phyloP scores from a whole-genome alignment of 176 grass and related monocot species.

The Oryza coarctata region DNA sequence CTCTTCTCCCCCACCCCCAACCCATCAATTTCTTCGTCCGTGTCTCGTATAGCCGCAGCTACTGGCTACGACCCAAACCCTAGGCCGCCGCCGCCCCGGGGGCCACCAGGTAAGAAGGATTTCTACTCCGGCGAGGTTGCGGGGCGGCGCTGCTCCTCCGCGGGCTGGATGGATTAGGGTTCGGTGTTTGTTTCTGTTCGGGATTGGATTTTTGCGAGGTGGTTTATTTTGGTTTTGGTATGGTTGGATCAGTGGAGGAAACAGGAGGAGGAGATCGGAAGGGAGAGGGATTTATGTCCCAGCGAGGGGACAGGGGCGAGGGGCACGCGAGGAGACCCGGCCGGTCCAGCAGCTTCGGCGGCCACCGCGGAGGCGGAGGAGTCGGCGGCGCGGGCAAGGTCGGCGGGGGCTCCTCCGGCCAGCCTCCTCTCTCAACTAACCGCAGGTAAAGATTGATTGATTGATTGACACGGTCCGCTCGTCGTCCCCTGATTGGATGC shows the following conservation, averaged over 20 bases:
- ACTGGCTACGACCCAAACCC: slow-evolving; percentile 62
- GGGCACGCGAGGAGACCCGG: slow-evolving; percentile 74
- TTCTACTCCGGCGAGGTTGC: neutral
- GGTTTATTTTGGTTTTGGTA: neutral
- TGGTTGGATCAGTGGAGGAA: slow-evolving; percentile 44
- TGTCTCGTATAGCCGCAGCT: neutral
- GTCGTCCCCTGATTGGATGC: neutral
- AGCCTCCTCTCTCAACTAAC: slow-evolving; percentile 48
- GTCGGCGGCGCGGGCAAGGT: slow-evolving; percentile 50
- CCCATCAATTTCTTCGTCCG: slow-evolving; percentile 35
- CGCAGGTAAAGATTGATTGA: slow-evolving; percentile 50
- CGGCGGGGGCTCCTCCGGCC: slow-evolving; percentile 39
- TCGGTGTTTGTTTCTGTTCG: neutral
- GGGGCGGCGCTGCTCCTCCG: neutral
- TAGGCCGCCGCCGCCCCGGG: slow-evolving; percentile 57
- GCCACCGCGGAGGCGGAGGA: slow-evolving; percentile 66
- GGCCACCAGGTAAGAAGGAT: slow-evolving; percentile 41
- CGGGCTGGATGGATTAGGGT: neutral
- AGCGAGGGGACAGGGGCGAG: slow-evolving; percentile 74
- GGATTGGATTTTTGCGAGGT: slow-evolving; percentile 14
- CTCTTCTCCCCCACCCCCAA: slow-evolving; percentile 1
- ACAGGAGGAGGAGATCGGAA: slow-evolving; percentile 48
- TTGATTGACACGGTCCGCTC: neutral
- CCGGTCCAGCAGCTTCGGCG: slow-evolving; percentile 67
- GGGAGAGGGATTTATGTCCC: slow-evolving; percentile 73